These are phyloP conservation scores for Brassica rapa DNA, from an alignment of 345 rosid species.

Conservation along the genomic window DNA sequence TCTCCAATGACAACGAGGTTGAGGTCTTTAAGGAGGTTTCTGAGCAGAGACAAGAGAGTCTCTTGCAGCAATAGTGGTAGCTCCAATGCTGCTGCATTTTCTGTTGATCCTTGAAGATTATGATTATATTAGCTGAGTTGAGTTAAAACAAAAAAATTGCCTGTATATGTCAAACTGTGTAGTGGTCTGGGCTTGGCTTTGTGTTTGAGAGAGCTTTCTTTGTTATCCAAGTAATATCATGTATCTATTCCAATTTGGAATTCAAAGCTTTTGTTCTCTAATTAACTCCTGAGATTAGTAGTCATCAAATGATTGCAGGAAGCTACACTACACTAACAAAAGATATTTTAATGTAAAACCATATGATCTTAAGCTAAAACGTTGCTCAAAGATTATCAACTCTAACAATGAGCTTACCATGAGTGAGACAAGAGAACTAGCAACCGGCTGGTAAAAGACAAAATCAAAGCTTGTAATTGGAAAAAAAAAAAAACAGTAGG, in stretches of 20 bases:
- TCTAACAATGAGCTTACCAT: too few species aligned
- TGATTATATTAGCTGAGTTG: slow-evolving; percentile 1
- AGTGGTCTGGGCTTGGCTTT: slow-evolving; percentile 17
- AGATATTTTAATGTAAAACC: neutral
- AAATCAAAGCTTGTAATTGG: neutral
- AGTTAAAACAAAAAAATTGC: neutral
- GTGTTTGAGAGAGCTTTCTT: slow-evolving; percentile 28
- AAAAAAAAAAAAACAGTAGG: neutral
- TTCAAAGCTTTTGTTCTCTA: neutral
- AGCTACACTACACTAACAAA: neutral
- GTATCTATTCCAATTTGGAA: neutral
- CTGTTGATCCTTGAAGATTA: slow-evolving; percentile 49
- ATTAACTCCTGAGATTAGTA: neutral
- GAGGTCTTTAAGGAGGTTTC: slow-evolving; percentile 78
- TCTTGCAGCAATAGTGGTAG: slow-evolving; percentile 44
- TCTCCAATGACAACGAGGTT: slow-evolving; percentile 68
- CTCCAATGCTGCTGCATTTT: slow-evolving; percentile 46
- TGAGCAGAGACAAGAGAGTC: slow-evolving; percentile 74
- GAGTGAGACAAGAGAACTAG: neutral
- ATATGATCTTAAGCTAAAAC: neutral
- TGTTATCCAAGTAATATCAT: slow-evolving; percentile 19
- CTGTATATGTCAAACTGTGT: slow-evolving; percentile 29
- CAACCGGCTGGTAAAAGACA: neutral
- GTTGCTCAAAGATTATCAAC: too few species aligned
- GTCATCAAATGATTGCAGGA: neutral